These are phyloP conservation scores for Coemansia aciculifera DNA, from an alignment of 192 early-diverging fungal species.

Conservation along the genomic window DNA sequence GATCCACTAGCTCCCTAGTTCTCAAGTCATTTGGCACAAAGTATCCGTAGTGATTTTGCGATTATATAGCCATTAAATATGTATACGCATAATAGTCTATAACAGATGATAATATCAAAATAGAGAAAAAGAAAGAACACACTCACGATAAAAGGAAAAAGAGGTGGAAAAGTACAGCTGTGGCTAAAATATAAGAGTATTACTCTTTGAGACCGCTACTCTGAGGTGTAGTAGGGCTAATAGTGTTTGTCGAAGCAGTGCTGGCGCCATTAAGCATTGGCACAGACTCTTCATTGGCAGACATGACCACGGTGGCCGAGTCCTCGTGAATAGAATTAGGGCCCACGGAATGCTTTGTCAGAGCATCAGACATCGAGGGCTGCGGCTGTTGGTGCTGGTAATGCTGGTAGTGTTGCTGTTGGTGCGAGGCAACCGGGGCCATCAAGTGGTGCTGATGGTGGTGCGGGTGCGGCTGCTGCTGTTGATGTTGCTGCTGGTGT, in stretches of 20 bases:
- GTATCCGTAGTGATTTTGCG: not conserved
- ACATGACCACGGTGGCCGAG: not conserved
- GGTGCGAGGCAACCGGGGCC: conserved; percentile 1
- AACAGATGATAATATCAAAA: not conserved
- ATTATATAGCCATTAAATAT: not conserved
- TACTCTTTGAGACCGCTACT: conserved; percentile 22
- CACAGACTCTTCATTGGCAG: not conserved
- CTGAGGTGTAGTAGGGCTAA: conserved; percentile 34
- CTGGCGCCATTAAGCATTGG: conserved; percentile 2
- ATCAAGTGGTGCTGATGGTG: conserved; percentile 6
- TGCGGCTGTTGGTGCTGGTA: conserved; percentile 6
- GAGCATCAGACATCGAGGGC: not conserved
- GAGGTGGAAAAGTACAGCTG: conserved; percentile 7
- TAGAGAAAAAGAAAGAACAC: not conserved
- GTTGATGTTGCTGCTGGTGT: not conserved
- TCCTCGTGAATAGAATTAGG: conserved; percentile 3
- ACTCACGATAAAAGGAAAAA: not conserved
- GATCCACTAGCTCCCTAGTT: not conserved
- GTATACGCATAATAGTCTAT: not conserved
- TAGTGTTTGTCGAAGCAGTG: conserved; percentile 14
- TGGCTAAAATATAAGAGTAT: not conserved
- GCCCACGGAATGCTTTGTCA: conserved; percentile 1
- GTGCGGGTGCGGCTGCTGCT: conserved; percentile 1
- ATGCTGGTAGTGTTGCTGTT: not conserved
- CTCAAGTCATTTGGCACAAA: not conserved